Conservation (phyloP, 345 rosid species). For the Eucalyptus cloeziana region DNA sequence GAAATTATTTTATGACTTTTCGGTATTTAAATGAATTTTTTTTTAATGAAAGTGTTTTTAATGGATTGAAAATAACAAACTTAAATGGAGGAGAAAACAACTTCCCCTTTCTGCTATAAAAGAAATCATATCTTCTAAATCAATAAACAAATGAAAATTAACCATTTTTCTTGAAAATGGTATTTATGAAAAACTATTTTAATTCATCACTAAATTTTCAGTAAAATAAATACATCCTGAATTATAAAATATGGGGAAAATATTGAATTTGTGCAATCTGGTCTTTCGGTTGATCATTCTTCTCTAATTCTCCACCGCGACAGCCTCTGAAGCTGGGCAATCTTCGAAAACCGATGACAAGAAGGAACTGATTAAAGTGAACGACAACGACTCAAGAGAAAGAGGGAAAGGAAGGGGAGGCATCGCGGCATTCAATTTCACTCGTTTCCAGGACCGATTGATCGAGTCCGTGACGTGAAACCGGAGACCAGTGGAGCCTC, state of each 20-base stretch:
- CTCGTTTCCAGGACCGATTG: neutral
- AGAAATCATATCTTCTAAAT: neutral
- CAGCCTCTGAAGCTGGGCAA: neutral
- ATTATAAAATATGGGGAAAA: neutral
- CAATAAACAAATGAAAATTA: neutral
- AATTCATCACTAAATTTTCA: neutral
- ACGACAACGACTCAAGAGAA: neutral
- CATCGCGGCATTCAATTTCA: neutral
- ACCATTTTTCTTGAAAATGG: neutral
- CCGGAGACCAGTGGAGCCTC: neutral
- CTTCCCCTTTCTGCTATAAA: neutral
- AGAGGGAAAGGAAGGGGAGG: neutral
- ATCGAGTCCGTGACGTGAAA: neutral
- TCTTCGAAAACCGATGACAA: neutral
- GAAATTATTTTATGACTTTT: neutral
- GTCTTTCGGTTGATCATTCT: neutral
- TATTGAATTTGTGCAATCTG: neutral
- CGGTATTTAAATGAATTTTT: neutral
- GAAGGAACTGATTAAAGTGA: neutral
- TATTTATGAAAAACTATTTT: neutral
- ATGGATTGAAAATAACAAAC: neutral
- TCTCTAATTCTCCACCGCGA: neutral
- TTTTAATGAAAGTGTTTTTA: neutral
- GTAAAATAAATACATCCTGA: neutral
- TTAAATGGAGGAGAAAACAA: neutral